Evolutionary conservation across 192 early-diverging fungal genomes (phyloP).

Genomic region (Coemansia sp.): DNA sequence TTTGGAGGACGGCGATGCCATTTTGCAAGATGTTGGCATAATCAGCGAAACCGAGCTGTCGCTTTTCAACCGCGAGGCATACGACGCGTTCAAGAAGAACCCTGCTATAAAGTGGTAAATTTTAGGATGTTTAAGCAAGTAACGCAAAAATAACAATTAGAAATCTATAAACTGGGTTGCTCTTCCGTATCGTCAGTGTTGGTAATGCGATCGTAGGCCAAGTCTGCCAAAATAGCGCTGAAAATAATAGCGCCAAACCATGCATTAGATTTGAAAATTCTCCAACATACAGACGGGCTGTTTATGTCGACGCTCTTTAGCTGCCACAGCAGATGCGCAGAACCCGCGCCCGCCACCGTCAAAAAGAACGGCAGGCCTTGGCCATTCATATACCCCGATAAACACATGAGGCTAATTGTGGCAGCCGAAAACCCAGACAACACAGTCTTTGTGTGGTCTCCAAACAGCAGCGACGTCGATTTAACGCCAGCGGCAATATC

Average conservation of each 20-base stretch:
- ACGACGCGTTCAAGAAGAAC: slow-evolving; percentile 69
- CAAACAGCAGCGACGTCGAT: slow-evolving; percentile 89
- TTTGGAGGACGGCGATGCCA: slow-evolving; percentile 57
- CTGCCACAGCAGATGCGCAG: slow-evolving; percentile 82
- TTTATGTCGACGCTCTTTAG: slow-evolving; percentile 68
- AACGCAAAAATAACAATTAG: too few relatives aligned
- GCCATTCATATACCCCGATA: slow-evolving; percentile 79
- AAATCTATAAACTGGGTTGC: too few relatives aligned
- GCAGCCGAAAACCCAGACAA: slow-evolving; percentile 71
- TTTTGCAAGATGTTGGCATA: slow-evolving; percentile 51
- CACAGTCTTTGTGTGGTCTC: slow-evolving; percentile 64
- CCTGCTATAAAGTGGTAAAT: slow-evolving; percentile 80
- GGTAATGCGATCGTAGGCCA: slow-evolving; percentile 20
- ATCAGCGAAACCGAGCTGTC: slow-evolving; percentile 84
- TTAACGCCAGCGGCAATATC: slow-evolving; percentile 84
- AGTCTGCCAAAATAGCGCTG: slow-evolving; percentile 71
- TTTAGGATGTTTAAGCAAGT: too few relatives aligned
- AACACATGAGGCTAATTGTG: slow-evolving; percentile 64
- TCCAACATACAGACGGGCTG: slow-evolving; percentile 65
- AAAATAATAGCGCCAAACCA: slow-evolving; percentile 79
- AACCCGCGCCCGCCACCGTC: slow-evolving; percentile 69
- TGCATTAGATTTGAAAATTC: slow-evolving; percentile 76
- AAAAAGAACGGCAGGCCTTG: slow-evolving; percentile 73
- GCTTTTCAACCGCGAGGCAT: slow-evolving; percentile 71
- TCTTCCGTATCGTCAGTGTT: too few relatives aligned